These are phyloP conservation scores for Herpotrichia juniperi DNA, from an alignment of 2,329 filamentous ascomycete genomes.

Conservation along the genomic window DNA sequence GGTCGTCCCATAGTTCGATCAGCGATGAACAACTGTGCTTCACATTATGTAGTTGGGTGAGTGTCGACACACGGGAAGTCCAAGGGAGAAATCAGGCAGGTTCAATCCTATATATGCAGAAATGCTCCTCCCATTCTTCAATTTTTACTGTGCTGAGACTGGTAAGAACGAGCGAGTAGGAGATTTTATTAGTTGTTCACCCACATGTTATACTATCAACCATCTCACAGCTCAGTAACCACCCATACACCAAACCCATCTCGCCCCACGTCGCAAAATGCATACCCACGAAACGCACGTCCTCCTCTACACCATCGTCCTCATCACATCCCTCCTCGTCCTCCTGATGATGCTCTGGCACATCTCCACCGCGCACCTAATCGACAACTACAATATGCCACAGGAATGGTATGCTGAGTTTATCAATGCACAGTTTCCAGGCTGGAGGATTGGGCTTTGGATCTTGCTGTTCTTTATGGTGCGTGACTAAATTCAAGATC, in stretches of 20 bases:
- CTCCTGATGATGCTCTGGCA: conserved; percentile 29
- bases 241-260: background rate
- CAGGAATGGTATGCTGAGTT: conserved; percentile 15
- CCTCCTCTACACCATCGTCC: conserved; percentile 10
- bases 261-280: background rate
- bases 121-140: no score
- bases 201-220: no score
- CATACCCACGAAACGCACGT: conserved; percentile 8
- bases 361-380: conserved; percentile 17
- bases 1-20: no score
- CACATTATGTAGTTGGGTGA: no score
- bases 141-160: no score
- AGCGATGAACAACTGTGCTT: no score
- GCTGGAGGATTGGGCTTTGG: conserved; percentile 18
- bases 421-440: conserved; percentile 8
- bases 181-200: no score
- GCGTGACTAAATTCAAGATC: conserved; percentile 5
- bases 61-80: no score
- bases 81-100: no score
- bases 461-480: conserved; percentile 11
- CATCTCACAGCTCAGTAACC: no score
- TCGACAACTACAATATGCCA: conserved; percentile 25
- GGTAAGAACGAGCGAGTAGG: no score
- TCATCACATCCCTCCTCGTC: conserved; percentile 21
- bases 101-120: no score